Percentiles rank a stretch among this genome's conserved stretches.
phyloP scores from a whole-genome alignment of 495 filamentous ascomycete species.

The Talaromyces stipitatus region DNA sequence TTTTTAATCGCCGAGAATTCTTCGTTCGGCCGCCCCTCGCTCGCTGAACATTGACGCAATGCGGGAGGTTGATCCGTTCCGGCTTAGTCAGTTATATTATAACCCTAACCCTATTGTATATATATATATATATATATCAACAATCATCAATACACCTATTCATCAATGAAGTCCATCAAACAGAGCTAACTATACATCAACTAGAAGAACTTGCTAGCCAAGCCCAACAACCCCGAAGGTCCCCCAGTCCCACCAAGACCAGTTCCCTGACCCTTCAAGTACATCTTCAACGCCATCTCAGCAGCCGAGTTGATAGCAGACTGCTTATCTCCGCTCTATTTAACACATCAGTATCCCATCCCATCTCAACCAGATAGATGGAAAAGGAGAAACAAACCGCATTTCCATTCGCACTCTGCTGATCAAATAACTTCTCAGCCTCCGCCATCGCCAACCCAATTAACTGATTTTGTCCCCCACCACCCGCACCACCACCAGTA shows the following conservation, averaged over 20 bases:
- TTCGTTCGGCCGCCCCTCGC: background rate
- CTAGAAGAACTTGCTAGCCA: conserved; percentile 52
- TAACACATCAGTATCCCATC: conserved; percentile 10
- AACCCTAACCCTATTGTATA: too few species aligned
- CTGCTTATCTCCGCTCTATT: conserved; percentile 48
- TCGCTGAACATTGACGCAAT: background rate
- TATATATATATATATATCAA: too few species aligned
- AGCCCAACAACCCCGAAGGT: conserved; percentile 40
- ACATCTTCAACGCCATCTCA: conserved; percentile 64
- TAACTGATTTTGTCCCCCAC: conserved; percentile 48
- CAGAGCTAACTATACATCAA: background rate
- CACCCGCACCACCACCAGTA: conserved; percentile 17
- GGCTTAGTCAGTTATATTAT: too few species aligned
- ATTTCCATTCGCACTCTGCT: conserved; percentile 43
- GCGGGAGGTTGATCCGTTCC: background rate
- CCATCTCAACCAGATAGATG: background rate
- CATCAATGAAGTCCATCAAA: background rate
- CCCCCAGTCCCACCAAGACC: conserved; percentile 40
- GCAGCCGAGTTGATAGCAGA: conserved; percentile 52
- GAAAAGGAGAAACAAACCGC: conserved; percentile 31
- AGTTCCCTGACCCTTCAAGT: conserved; percentile 50
- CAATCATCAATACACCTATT: background rate
- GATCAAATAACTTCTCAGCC: conserved; percentile 58
- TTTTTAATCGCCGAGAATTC: background rate
- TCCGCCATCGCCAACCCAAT: conserved; percentile 63